Percentiles rank a stretch among this genome's conserved stretches.
These are phyloP conservation scores for Coniochaeta ligniaria DNA, from an alignment of 2,329 filamentous ascomycete genomes.

Conservation along the genomic window DNA sequence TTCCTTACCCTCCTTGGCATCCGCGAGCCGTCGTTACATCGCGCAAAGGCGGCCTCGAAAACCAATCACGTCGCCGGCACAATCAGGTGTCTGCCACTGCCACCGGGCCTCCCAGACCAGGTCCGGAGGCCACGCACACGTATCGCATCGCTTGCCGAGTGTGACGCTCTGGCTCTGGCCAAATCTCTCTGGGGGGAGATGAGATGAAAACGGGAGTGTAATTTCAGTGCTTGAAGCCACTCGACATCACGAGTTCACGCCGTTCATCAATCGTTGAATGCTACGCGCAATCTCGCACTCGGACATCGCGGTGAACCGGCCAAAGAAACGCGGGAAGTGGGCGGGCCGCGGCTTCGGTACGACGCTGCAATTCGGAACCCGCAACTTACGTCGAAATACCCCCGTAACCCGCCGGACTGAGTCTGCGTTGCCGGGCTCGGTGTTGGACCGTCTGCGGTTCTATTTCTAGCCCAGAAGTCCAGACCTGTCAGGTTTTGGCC, in stretches of 20 bases:
- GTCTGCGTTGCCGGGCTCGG: not conserved
- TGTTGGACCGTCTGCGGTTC: not conserved
- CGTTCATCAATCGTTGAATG: not conserved
- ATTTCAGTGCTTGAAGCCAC: not conserved
- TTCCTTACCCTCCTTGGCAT: conserved; percentile 2
- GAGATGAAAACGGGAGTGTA: not conserved
- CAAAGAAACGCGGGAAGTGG: not conserved
- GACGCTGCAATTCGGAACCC: not conserved
- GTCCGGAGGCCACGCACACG: not conserved
- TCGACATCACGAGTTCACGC: not conserved
- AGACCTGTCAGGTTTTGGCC: not conserved
- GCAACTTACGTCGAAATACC: not conserved
- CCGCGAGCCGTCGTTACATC: conserved; percentile 12
- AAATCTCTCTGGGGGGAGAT: not conserved
- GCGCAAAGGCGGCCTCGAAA: conserved; percentile 3
- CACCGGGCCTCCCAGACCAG: not conserved
- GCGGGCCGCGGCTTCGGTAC: not conserved
- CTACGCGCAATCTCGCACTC: not conserved
- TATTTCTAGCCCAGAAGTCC: not conserved
- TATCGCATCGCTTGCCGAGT: not conserved
- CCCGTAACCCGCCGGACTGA: not conserved
- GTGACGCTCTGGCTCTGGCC: not conserved
- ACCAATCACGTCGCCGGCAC: conserved; percentile 7
- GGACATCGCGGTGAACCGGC: not conserved
- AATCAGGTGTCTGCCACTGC: not conserved